Evolutionary conservation across 2,329 filamentous ascomycete genomes (phyloP).

Genomic region (Cladosporium austrohemisphaericum): DNA sequence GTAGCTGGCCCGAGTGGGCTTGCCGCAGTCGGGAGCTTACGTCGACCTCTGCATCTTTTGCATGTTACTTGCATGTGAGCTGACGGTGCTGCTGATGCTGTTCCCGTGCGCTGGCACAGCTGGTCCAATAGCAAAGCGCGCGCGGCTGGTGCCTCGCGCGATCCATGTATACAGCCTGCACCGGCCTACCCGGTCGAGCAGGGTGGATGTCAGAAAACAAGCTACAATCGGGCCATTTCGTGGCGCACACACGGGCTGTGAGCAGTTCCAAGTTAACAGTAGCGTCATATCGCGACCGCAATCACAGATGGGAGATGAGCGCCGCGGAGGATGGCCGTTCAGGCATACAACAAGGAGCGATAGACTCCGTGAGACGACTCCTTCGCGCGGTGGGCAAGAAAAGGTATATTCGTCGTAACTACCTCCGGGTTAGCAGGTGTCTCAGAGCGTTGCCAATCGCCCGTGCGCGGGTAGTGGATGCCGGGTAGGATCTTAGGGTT

Average conservation of each 20-base stretch:
- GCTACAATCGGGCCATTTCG: not conserved
- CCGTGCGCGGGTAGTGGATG: too few species aligned
- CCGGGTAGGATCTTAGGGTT: too few species aligned
- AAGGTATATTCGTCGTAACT: too few species aligned
- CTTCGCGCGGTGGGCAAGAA: slow-evolving; percentile 6
- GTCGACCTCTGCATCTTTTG: not conserved
- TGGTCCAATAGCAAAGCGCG: too few species aligned
- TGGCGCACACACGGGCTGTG: not conserved
- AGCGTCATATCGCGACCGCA: not conserved
- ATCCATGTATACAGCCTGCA: not conserved
- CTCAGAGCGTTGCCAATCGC: slow-evolving; percentile 8
- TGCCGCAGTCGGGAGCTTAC: slow-evolving; percentile 3
- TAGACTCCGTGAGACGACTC: not conserved
- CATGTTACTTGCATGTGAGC: slow-evolving; percentile 12
- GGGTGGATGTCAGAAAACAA: slow-evolving; percentile 5
- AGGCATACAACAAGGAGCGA: not conserved
- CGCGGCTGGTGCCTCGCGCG: not conserved
- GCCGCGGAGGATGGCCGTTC: not conserved
- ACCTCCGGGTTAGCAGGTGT: slow-evolving; percentile 12
- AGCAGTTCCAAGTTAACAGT: slow-evolving; percentile 3
- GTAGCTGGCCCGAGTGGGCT: not conserved
- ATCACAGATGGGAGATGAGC: not conserved
- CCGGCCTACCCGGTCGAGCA: not conserved
- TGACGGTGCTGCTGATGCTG: slow-evolving; percentile 4
- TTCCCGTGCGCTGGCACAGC: slow-evolving; percentile 11